A percentile compares a stretch with the other conserved stretches of the same genome.
phyloP scores from a whole-genome alignment of 306 rosid genomes.

The Dalbergia oliveri region DNA sequence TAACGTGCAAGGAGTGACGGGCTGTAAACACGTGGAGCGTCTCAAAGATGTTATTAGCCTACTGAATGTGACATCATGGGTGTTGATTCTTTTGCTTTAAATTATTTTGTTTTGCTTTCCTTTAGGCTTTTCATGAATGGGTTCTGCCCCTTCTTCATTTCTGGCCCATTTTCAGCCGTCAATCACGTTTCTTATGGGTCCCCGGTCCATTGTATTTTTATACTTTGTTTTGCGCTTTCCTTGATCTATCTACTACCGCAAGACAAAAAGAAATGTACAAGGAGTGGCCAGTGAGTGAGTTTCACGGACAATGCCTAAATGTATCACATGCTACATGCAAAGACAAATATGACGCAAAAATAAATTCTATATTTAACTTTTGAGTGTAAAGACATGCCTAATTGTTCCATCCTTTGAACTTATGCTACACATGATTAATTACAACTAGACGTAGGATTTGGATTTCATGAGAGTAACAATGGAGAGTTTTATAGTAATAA shows the following conservation, averaged over 20 bases:
- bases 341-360: not conserved
- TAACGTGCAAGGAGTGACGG: constrained; percentile 43
- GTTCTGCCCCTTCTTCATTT: constrained; percentile 35
- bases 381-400: not conserved
- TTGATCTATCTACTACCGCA: not conserved
- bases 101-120: not conserved
- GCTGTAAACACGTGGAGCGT: constrained; percentile 56
- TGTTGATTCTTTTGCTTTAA: not conserved
- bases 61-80: constrained; percentile 5
- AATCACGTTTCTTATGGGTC: constrained; percentile 56
- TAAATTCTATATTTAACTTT: not conserved
- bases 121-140: constrained; percentile 26
- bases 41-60: constrained; percentile 26
- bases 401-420: not conserved
- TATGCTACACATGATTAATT: not conserved
- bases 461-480: not conserved
- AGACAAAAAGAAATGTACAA: not conserved
- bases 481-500: not conserved
- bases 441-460: not conserved
- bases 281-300: not conserved
- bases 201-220: constrained; percentile 10
- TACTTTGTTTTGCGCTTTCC: not conserved
- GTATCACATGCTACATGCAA: constrained; percentile 12
- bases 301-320: not conserved
- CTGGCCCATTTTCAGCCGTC: constrained; percentile 49